phyloP scores from a whole-genome alignment of 225 moss, liverwort and hornwort species.

The Sphagnum contortum region DNA sequence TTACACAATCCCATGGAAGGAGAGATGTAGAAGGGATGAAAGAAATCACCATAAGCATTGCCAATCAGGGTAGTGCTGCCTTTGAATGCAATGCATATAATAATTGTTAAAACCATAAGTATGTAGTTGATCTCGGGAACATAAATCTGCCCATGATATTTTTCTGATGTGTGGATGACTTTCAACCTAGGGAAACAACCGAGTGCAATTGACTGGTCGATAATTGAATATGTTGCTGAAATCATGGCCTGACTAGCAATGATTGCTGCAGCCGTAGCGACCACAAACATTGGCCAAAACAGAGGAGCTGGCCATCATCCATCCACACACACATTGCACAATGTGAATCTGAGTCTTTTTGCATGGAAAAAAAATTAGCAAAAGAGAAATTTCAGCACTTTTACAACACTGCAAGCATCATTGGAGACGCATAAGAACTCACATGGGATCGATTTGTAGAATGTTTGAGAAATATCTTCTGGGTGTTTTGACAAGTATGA shows the following conservation, averaged over 20 bases:
- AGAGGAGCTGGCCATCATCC: constrained; percentile 31
- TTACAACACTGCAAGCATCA: too few species aligned
- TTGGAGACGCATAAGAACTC: not conserved
- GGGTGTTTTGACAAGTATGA: constrained; percentile 57
- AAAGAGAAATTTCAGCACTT: not conserved
- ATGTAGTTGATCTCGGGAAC: constrained; percentile 79
- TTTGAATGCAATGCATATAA: constrained; percentile 48
- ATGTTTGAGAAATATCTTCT: constrained; percentile 40
- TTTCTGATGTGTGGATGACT: constrained; percentile 66
- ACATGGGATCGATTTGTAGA: constrained; percentile 76
- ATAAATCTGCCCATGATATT: constrained; percentile 71
- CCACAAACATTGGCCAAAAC: constrained; percentile 87
- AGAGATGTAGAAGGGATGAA: not conserved
- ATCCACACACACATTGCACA: not conserved
- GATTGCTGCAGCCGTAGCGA: constrained; percentile 76
- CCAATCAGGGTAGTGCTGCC: constrained; percentile 58
- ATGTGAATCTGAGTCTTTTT: not conserved
- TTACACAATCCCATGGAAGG: not conserved
- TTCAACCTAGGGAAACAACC: constrained; percentile 83
- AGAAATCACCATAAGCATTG: constrained; percentile 66
- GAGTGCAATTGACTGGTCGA: constrained; percentile 72
- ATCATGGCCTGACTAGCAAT: constrained; percentile 99
- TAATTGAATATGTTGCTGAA: constrained; percentile 74
- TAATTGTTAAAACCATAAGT: constrained; percentile 59
- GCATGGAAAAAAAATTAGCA: not conserved